Percentiles rank a stretch among this genome's conserved stretches.
phyloP scores from a whole-genome alignment of 305 asterid genomes.

The Plantago lanceolata region DNA sequence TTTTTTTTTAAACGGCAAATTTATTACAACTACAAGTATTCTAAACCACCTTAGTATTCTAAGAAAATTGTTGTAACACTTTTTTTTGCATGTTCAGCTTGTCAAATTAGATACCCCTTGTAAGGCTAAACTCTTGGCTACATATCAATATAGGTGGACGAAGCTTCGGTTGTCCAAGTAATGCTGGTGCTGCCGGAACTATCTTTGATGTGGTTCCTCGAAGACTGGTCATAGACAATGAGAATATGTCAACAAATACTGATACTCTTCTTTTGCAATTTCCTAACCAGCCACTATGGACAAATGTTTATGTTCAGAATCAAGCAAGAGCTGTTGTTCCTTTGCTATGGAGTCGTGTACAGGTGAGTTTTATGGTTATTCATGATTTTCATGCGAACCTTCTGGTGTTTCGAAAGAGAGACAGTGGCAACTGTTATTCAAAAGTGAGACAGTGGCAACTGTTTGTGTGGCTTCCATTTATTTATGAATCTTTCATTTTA shows the following conservation, averaged over 20 bases:
- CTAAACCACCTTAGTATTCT: too few species aligned
- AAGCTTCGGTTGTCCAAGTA: constrained; percentile 81
- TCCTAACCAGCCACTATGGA: constrained; percentile 91
- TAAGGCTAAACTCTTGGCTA: constrained; percentile 21
- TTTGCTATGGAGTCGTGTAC: constrained; percentile 83
- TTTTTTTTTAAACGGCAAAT: too few species aligned
- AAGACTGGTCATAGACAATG: constrained; percentile 66
- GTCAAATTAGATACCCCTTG: too few species aligned
- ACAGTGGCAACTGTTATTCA: constrained; percentile 8
- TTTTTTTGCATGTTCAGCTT: too few species aligned
- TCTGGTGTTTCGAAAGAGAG: neutral
- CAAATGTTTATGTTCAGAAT: constrained; percentile 66
- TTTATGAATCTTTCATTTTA: too few species aligned
- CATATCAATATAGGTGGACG: constrained; percentile 66
- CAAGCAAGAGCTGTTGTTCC: constrained; percentile 77
- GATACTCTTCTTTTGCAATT: constrained; percentile 72
- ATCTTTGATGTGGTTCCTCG: constrained; percentile 85
- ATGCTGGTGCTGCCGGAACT: constrained; percentile 94
- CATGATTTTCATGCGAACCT: constrained; percentile 18
- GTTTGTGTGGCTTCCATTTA: too few species aligned
- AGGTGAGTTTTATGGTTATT: constrained; percentile 42
- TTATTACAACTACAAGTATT: too few species aligned
- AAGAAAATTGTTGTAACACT: too few species aligned
- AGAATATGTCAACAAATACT: constrained; percentile 72
- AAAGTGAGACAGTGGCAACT: constrained; percentile 8